Conservation (phyloP, 257 asterid species). For the Ballota nigra region DNA sequence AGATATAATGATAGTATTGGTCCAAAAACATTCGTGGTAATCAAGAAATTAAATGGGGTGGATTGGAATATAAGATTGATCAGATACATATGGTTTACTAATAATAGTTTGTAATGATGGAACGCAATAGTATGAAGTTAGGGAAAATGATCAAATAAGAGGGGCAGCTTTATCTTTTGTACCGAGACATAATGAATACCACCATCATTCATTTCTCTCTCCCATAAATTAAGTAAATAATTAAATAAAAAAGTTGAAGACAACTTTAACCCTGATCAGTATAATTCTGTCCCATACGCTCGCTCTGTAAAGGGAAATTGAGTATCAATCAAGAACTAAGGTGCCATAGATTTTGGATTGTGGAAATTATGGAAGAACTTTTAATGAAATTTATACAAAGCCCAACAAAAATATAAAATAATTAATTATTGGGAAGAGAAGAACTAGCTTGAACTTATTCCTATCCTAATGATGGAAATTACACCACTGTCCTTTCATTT, state of each 20-base stretch:
- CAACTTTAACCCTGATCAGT: not conserved
- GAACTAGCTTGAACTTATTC: not conserved
- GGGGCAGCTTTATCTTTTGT: conserved; percentile 39
- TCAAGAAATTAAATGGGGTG: conserved; percentile 26
- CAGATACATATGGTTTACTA: not conserved
- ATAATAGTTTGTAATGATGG: conserved; percentile 40
- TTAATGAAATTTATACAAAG: not conserved
- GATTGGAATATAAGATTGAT: conserved; percentile 41
- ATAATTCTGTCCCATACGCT: not conserved
- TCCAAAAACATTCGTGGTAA: conserved; percentile 27
- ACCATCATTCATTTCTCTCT: conserved; percentile 11
- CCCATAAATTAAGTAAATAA: not conserved
- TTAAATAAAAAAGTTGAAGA: not conserved
- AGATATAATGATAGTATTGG: not conserved
- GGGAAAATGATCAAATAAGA: conserved; percentile 19
- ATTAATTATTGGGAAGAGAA: not conserved
- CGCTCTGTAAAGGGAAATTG: not conserved
- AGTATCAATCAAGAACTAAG: not conserved
- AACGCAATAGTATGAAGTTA: conserved; percentile 26
- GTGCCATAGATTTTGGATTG: not conserved
- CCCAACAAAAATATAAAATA: not conserved
- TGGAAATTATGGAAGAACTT: not conserved
- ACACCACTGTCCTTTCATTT: not conserved
- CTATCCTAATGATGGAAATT: not conserved
- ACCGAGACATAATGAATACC: conserved; percentile 50